phyloP scores from a whole-genome alignment of 1,284 basidiomycete genomes.

The Cutaneotrichosporon cutaneum region DNA sequence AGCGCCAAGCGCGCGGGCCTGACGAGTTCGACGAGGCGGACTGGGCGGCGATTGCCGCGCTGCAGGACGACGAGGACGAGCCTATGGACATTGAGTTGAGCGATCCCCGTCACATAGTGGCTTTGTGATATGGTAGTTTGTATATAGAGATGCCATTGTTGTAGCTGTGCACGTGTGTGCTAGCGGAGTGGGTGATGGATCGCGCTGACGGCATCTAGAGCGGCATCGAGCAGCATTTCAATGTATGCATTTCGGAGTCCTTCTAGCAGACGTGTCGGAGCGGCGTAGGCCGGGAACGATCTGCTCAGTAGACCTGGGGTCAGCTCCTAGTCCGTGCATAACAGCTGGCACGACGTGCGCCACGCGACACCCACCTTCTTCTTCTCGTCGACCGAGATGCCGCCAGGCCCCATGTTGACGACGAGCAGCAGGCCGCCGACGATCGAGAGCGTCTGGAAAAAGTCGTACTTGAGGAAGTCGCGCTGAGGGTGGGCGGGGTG shows the following conservation, averaged over 20 bases:
- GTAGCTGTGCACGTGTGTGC: background rate
- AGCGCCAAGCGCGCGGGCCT: constrained; percentile 9
- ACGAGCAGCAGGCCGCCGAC: constrained; percentile 95
- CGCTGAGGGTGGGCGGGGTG: constrained; percentile 88
- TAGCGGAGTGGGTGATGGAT: background rate
- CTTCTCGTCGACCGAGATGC: constrained; percentile 97
- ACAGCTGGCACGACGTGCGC: background rate
- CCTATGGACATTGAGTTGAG: constrained; percentile 19
- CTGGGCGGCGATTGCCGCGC: constrained; percentile 16
- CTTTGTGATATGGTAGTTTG: background rate
- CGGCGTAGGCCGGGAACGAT: background rate
- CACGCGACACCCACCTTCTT: constrained; percentile 64
- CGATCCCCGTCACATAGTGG: background rate
- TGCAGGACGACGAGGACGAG: constrained; percentile 15
- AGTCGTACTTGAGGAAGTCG: constrained; percentile 86
- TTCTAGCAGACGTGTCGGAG: background rate
- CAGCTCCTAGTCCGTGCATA: background rate
- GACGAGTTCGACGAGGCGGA: constrained; percentile 14
- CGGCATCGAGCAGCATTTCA: background rate
- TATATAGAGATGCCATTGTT: background rate
- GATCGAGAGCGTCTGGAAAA: constrained; percentile 90
- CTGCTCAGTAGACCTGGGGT: constrained; percentile 9
- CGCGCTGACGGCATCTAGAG: too few species aligned
- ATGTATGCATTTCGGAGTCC: background rate
- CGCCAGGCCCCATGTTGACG: constrained; percentile 97